Evolutionary conservation across 306 rosid species (phyloP).

Genomic region (Quercus dentata): DNA sequence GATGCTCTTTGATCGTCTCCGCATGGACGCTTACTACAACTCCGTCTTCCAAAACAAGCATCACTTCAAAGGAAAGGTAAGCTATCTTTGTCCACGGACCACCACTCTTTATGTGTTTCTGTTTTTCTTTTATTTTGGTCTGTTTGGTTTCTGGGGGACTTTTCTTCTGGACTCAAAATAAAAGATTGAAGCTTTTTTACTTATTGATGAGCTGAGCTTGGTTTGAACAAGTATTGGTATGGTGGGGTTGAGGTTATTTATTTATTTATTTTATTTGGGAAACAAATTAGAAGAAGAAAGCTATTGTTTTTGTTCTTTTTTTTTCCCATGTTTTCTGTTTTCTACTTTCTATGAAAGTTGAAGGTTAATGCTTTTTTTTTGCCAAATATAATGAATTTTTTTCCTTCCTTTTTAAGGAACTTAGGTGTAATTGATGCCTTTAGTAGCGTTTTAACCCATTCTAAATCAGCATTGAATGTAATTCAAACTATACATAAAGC

Average conservation of each 20-base stretch:
- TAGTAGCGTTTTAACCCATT: background rate
- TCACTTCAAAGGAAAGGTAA: conserved; percentile 83
- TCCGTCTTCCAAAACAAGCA: conserved; percentile 79
- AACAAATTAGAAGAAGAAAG: background rate
- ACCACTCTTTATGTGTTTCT: background rate
- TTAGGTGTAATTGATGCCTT: background rate
- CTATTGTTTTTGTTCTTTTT: background rate
- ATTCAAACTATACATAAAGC: background rate
- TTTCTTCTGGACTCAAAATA: background rate
- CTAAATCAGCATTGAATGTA: background rate
- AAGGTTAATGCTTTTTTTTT: background rate
- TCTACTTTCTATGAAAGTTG: too few species aligned
- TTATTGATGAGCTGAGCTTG: background rate
- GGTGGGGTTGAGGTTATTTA: background rate
- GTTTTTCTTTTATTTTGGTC: too few species aligned
- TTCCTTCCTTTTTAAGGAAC: background rate
- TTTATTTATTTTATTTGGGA: background rate
- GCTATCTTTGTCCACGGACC: background rate
- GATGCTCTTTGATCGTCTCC: too few species aligned
- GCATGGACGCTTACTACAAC: conserved; percentile 90
- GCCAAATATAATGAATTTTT: background rate
- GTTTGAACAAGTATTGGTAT: background rate
- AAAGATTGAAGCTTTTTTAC: background rate
- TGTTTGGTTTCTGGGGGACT: background rate
- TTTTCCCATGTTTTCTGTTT: background rate